Evolutionary conservation across 2,329 filamentous ascomycete species (phyloP).

Genomic region (Clonostachys chloroleuca): DNA sequence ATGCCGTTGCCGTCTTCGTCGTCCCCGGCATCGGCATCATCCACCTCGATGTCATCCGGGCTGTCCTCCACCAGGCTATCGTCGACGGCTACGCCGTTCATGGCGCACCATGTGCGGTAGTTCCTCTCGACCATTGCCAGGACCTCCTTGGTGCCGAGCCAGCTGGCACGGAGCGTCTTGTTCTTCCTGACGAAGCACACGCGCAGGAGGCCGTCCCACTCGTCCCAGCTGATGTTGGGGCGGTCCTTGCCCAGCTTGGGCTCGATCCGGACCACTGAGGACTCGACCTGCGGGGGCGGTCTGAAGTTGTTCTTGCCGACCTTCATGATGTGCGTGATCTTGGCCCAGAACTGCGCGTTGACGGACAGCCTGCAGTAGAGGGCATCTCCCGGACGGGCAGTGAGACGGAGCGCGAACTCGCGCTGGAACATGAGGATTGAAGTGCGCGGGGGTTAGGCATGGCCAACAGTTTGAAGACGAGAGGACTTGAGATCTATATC

Average conservation of each 20-base stretch:
- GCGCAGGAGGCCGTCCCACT: slow-evolving; percentile 86
- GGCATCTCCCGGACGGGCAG: slow-evolving; percentile 81
- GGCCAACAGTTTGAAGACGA: slow-evolving; percentile 86
- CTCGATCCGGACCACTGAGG: slow-evolving; percentile 83
- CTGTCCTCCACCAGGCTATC: slow-evolving; percentile 51
- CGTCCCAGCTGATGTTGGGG: slow-evolving; percentile 86
- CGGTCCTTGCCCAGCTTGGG: slow-evolving; percentile 74
- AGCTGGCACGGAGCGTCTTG: slow-evolving; percentile 78
- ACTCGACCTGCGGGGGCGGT: slow-evolving; percentile 89
- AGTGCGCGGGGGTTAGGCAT: slow-evolving; percentile 73
- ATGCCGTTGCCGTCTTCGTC: slow-evolving; percentile 44
- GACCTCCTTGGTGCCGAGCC: slow-evolving; percentile 75
- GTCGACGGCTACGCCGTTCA: slow-evolving; percentile 76
- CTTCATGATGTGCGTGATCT: slow-evolving; percentile 73
- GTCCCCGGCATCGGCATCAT: slow-evolving; percentile 31
- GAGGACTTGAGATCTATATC: slow-evolving; percentile 74
- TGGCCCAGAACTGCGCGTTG: slow-evolving; percentile 85
- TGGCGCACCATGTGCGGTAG: slow-evolving; percentile 85
- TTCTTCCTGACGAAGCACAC: slow-evolving; percentile 77
- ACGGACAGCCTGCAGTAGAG: slow-evolving; percentile 89
- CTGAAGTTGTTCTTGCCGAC: slow-evolving; percentile 96
- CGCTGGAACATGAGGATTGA: slow-evolving; percentile 96
- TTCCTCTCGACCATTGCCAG: slow-evolving; percentile 80
- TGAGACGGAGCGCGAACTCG: slow-evolving; percentile 87
- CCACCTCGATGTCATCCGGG: slow-evolving; percentile 30